phyloP scores from a whole-genome alignment of 2,329 filamentous ascomycete genomes.

The Mycosphaerella sp. region DNA sequence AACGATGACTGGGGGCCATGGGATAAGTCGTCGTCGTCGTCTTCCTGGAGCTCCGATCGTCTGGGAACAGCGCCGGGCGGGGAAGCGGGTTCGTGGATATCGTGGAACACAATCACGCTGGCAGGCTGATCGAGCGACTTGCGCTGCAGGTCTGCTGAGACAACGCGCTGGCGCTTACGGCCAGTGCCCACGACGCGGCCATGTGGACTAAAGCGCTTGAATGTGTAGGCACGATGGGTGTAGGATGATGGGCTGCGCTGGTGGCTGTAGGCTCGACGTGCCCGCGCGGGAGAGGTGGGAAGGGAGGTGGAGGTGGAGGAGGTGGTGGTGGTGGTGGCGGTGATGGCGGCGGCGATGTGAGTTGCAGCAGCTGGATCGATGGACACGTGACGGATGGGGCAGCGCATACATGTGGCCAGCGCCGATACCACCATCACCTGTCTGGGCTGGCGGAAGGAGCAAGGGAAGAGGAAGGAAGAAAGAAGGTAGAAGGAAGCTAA shows the following conservation, averaged over 20 bases:
- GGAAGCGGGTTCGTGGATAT: conserved; percentile 6
- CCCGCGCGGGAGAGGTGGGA: too few relatives aligned
- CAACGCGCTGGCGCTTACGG: conserved; percentile 24
- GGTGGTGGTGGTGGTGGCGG: not conserved
- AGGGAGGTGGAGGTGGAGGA: too few relatives aligned
- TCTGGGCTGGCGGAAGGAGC: too few relatives aligned
- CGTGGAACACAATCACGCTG: conserved; percentile 21
- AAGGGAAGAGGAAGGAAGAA: too few relatives aligned
- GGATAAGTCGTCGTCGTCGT: not conserved
- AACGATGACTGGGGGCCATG: not conserved
- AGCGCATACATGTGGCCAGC: not conserved
- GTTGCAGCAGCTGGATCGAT: too few relatives aligned
- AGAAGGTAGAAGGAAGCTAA: too few relatives aligned
- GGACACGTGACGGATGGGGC: not conserved
- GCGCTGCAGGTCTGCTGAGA: conserved; percentile 20
- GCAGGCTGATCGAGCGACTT: conserved; percentile 24
- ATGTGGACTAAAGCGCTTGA: conserved; percentile 12
- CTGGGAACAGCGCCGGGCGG: not conserved
- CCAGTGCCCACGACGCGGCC: conserved; percentile 26
- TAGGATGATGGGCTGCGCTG: not conserved
- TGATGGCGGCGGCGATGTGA: not conserved
- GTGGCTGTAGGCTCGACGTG: too few relatives aligned
- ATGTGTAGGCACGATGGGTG: not conserved
- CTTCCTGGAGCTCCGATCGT: not conserved
- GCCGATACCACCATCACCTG: too few relatives aligned